Conservation (phyloP, 768 basidiomycete species). For the Macrolepiota albuminosa region DNA sequence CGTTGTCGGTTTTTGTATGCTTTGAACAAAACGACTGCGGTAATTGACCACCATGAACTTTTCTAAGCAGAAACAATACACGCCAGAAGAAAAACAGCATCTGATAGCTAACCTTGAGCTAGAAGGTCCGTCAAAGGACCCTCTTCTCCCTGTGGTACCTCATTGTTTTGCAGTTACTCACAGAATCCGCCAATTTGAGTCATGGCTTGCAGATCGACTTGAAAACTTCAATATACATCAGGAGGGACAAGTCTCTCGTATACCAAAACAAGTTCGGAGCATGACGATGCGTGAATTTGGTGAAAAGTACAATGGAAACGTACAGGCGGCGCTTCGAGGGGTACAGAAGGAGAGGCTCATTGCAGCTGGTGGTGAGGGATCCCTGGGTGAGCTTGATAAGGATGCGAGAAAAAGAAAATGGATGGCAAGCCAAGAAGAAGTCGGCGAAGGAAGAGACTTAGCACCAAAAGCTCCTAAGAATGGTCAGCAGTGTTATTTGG, state of each 20-base stretch:
- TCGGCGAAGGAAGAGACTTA: constrained; percentile 29
- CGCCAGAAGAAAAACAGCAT: constrained; percentile 68
- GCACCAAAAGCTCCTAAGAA: constrained; percentile 49
- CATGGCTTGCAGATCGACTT: constrained; percentile 69
- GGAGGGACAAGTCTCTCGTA: constrained; percentile 67
- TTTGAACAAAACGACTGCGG: constrained; percentile 8
- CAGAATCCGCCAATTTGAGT: constrained; percentile 66
- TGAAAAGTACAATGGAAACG: constrained; percentile 71
- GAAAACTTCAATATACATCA: constrained; percentile 73
- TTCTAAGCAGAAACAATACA: constrained; percentile 32
- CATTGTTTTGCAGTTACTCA: constrained; percentile 52
- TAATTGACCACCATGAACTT: constrained; percentile 22
- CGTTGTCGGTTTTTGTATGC: constrained; percentile 10
- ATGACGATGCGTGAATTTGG: constrained; percentile 78
- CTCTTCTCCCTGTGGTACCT: neutral
- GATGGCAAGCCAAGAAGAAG: constrained; percentile 58
- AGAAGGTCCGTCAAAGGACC: constrained; percentile 47
- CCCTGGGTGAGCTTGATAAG: constrained; percentile 55
- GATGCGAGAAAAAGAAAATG: constrained; percentile 74
- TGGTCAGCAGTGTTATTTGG: constrained; percentile 35
- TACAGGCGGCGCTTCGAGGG: constrained; percentile 66
- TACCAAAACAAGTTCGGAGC: constrained; percentile 67
- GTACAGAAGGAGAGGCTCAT: constrained; percentile 60
- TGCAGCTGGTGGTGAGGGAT: constrained; percentile 43
- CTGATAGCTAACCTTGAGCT: constrained; percentile 75